Evolutionary conservation across 108 stramenopile genomes (phyloP), one percentile per base, ranked within the genome.

Genomic region (Parietichytrium sp.): DNA sequence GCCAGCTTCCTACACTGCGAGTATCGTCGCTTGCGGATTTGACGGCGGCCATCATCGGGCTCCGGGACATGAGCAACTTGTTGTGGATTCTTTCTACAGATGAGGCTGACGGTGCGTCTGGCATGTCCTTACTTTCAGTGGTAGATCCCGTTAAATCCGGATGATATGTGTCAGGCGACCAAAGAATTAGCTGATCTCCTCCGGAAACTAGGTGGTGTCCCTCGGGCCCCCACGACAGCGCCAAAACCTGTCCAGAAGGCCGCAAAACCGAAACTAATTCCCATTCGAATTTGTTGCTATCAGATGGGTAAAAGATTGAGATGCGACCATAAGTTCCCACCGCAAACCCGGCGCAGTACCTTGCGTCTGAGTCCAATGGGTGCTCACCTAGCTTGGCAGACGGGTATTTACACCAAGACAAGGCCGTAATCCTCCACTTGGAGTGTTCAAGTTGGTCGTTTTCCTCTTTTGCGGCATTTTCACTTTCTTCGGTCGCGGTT

Each of bases 271-370:
- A 72, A 27, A 72, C 45, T 16, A 72, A 42, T 20, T 72, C 61
- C 61, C 61, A 72, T 20, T 72, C 61, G 13, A 72, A 25, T 0
- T 13, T n/a, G 20, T 72, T 72, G 33, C 61, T 33, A 33, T 72
- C 61, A 6, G 61, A 45, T 3, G 61, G 61, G 42, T 72, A 45
- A 25, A 72, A 72, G 10, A 72, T 72, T 10, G 61, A 72, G 23
- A 72, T 42, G 6, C 61, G 6, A 25, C 61, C 61, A 20, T 23
- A 72, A 15, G 61, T 23, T 16, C 61, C 61, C 61, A 72, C 61
- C 61, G 61, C 61, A 72, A 72, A 72, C 20, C 38, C 61, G 13
- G 61, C 61, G 42, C 61, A 72, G 20, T 72, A 72, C 13, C 16
- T 36, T 10, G 61, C 61, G 42, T 72, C 61, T 25, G 61, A 42